phyloP scores from a whole-genome alignment of 2,329 filamentous ascomycete genomes.

The Scopulariopsis brevicaulis region DNA sequence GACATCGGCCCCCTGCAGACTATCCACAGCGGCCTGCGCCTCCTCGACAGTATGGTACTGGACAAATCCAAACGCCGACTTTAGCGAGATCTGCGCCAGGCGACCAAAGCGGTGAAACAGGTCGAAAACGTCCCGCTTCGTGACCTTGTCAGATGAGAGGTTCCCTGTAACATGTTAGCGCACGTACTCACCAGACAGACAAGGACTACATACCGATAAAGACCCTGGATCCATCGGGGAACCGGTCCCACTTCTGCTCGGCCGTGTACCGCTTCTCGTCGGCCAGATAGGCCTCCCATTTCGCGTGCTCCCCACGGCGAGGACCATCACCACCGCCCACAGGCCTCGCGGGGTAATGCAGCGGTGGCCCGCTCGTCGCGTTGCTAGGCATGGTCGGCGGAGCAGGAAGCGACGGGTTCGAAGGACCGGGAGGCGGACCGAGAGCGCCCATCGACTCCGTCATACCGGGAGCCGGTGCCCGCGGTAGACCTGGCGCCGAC shows the following conservation, averaged over 20 bases:
- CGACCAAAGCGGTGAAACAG: slow-evolving; percentile 78
- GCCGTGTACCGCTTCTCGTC: slow-evolving; percentile 67
- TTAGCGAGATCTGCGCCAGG: slow-evolving; percentile 89
- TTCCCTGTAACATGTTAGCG: slow-evolving; percentile 52
- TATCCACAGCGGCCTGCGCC: slow-evolving; percentile 63
- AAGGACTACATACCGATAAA: slow-evolving; percentile 57
- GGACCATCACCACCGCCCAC: background rate
- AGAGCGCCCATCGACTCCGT: slow-evolving; percentile 2
- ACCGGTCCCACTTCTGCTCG: slow-evolving; percentile 72
- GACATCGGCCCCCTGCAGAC: slow-evolving; percentile 70
- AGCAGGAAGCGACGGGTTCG: slow-evolving; percentile 1
- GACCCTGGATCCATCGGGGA: slow-evolving; percentile 64
- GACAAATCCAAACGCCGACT: slow-evolving; percentile 93
- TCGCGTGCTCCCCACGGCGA: background rate
- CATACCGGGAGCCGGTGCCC: background rate
- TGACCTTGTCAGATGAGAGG: slow-evolving; percentile 33
- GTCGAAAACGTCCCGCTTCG: slow-evolving; percentile 83
- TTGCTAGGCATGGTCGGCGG: background rate
- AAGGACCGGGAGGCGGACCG: slow-evolving; percentile 1
- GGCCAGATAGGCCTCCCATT: slow-evolving; percentile 51
- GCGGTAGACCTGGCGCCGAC: background rate
- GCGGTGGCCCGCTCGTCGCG: background rate
- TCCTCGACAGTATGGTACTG: slow-evolving; percentile 74
- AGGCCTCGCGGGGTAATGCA: background rate
- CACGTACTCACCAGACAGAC: slow-evolving; percentile 8